Base-by-base conservation (phyloP, 495 filamentous ascomycete genomes). In the Tetracladium marchalianum region DNA sequence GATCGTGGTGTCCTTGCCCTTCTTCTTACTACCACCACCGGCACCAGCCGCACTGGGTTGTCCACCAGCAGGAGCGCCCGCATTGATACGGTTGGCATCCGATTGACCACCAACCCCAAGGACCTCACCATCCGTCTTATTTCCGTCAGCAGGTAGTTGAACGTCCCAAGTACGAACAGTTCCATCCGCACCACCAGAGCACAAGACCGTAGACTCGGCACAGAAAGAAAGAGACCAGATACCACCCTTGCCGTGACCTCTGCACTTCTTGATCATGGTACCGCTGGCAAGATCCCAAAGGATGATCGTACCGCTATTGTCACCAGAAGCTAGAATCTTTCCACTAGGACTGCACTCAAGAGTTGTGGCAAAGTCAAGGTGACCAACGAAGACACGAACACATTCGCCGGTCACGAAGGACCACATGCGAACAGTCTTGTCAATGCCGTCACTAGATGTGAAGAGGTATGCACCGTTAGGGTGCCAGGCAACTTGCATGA, bases 351-450 rank as follows among this genome's bases (percentile, higher is more conserved):
- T 82, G 58, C 88, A 92, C 44, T 86, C 77, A 45, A 98, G 61
- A 0, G 87, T 72, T 11, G 82, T 94, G 59, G 96, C 74, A 56
- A 83, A 82, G 13, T 88, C 85, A 2, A 80, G 80, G 51, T 97
- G 93, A 15, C 92, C 93, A 3, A 83, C 90, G 60, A 97, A 97
- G 57, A 97, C 75, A 15, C 92, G 84, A 0, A 95, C 86, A 35
- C 85, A 82, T 46, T 81, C 81, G 16, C 92, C 92, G 7, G 78
- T 87, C 1, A 72, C 69, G n/a, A 95, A 70, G n/a, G 85, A 77
- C 90, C 92, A 98, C 90, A 98, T 96, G 15, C 92, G 81, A 16
- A 96, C 86, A 0, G 88, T 89, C 65, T 86, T 86, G 62, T 98
- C 92, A 38, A 73, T 81, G 47, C 71, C 65, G 43, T 78, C 74